Evolutionary conservation across 306 rosid species (phyloP).

Genomic region (Alnus rubra): DNA sequence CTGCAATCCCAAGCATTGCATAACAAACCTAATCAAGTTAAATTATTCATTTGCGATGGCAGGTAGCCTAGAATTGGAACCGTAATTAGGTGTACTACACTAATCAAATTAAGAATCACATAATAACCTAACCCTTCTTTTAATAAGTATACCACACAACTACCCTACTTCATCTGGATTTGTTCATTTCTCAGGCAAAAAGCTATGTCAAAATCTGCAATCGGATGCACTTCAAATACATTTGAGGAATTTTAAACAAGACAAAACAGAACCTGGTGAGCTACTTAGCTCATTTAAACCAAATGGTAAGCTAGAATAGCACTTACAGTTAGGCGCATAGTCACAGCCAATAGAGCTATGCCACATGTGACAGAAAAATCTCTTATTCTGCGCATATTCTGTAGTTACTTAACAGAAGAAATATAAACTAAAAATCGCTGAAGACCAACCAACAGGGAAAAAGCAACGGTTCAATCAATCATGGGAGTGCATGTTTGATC

Average conservation of each 20-base stretch:
- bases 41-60: slow-evolving; percentile 1
- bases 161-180: neutral
- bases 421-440: neutral
- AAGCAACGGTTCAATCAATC: neutral
- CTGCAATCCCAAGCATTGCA: slow-evolving; percentile 43
- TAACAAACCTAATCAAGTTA: neutral
- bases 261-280: neutral
- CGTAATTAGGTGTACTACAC: neutral
- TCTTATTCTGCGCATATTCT: neutral
- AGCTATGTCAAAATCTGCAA: neutral
- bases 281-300: neutral
- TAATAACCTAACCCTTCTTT: neutral
- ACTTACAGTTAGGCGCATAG: neutral
- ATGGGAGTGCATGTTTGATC: neutral
- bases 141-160: neutral
- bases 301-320: neutral
- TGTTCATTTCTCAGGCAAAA: neutral
- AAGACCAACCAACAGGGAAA: neutral
- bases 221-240: neutral
- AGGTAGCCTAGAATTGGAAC: slow-evolving; percentile 5
- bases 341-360: neutral
- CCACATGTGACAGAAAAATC: neutral
- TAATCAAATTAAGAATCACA: slow-evolving; percentile 9
- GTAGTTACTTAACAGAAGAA: neutral
- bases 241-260: neutral